Evolutionary conservation across 805 yeast genomes (phyloP).

Genomic region (Metschnikowia kunwiensis): DNA sequence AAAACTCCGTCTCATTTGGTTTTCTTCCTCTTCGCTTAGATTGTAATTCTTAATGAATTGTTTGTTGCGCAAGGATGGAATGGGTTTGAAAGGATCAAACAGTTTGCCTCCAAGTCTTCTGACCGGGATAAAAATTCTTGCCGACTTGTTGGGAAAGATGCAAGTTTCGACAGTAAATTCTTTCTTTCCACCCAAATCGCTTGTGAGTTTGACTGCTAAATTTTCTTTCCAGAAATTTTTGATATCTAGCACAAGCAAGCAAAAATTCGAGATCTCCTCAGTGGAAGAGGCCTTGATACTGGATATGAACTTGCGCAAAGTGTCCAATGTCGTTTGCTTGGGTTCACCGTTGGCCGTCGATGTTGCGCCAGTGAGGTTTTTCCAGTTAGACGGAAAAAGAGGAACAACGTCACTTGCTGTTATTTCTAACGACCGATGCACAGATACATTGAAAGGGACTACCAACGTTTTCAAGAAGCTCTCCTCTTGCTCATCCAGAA

Average conservation of each 20-base stretch:
- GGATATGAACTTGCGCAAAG: conserved; percentile 30
- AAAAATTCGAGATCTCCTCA: conserved; percentile 48
- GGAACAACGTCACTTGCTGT: conserved; percentile 76
- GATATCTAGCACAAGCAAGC: conserved; percentile 68
- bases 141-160: conserved; percentile 29
- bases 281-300: conserved; percentile 17
- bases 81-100: conserved; percentile 45
- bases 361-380: conserved; percentile 14
- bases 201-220: conserved; percentile 28
- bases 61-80: conserved; percentile 68
- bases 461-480: conserved; percentile 52
- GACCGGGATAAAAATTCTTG: conserved; percentile 70
- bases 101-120: conserved; percentile 47
- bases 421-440: conserved; percentile 68
- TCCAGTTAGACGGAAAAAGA: conserved; percentile 29
- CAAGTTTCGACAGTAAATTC: conserved; percentile 19
- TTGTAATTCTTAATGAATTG: conserved; percentile 65
- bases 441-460: conserved; percentile 68
- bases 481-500: conserved; percentile 16
- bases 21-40: conserved; percentile 54
- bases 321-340: conserved; percentile 20
- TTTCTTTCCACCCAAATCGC: conserved; percentile 25
- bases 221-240: conserved; percentile 77
- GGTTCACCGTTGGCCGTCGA: not conserved
- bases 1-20: conserved; percentile 58